Evolutionary conservation across 2,329 filamentous ascomycete species (phyloP).

Genomic region (Aurifilum marmelostoma): DNA sequence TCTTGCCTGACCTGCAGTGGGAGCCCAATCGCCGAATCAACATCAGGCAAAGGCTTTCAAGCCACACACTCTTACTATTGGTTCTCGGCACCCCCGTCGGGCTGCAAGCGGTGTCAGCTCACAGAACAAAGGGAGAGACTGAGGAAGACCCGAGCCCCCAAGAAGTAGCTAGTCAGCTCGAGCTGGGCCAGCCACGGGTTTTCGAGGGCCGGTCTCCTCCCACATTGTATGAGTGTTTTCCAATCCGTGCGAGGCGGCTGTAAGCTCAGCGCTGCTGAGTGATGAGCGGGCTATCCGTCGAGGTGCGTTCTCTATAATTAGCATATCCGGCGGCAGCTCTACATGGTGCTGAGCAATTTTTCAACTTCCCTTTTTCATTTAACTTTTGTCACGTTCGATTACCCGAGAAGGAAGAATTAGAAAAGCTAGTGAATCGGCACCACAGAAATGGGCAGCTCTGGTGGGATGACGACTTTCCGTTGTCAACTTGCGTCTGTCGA

Average conservation of each 20-base stretch:
- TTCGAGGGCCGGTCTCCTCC: not conserved
- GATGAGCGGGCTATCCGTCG: not conserved
- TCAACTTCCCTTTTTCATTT: not conserved
- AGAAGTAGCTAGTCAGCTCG: not conserved
- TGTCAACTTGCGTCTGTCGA: not conserved
- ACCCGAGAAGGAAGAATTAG: not conserved
- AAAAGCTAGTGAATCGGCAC: not conserved
- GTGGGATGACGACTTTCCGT: not conserved
- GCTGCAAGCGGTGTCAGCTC: not conserved
- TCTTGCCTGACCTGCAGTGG: not conserved
- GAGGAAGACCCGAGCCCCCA: not conserved
- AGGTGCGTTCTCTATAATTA: not conserved
- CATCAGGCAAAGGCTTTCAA: not conserved
- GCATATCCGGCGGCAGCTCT: not conserved
- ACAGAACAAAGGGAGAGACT: not conserved
- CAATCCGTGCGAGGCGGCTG: not conserved
- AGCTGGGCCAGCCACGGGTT: not conserved
- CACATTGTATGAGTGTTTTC: not conserved
- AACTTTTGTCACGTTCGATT: not conserved
- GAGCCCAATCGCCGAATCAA: not conserved
- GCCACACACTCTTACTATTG: not conserved
- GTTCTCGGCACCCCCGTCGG: not conserved
- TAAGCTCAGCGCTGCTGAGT: conserved; percentile 4
- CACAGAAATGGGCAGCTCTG: not conserved
- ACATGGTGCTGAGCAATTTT: not conserved